Conservation (phyloP, 495 filamentous ascomycete genomes). For the Hypomontagnella submonticulosa region DNA sequence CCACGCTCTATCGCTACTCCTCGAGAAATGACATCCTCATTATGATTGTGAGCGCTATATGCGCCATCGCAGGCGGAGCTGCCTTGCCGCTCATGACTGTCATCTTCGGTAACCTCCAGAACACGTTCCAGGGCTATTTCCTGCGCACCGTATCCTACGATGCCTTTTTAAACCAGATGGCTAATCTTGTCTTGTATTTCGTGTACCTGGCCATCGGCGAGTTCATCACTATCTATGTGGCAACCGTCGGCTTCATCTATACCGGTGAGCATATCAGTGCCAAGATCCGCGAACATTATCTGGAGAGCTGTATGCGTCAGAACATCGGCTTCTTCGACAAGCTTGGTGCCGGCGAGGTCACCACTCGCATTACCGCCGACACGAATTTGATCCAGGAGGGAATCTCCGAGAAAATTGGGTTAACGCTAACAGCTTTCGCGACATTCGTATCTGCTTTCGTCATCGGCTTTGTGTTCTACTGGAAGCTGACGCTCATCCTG, state of each 20-base stretch:
- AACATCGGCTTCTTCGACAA: constrained; percentile 96
- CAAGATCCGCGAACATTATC: constrained; percentile 86
- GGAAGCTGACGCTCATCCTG: constrained; percentile 85
- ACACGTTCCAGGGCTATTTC: constrained; percentile 75
- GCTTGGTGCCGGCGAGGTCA: constrained; percentile 90
- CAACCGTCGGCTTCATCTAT: constrained; percentile 92
- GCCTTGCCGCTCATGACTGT: constrained; percentile 90
- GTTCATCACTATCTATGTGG: constrained; percentile 82
- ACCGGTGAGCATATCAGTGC: constrained; percentile 88
- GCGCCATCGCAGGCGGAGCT: constrained; percentile 81
- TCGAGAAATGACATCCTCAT: constrained; percentile 79
- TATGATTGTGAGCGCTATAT: constrained; percentile 70
- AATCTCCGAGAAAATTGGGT: constrained; percentile 84
- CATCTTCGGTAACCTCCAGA: constrained; percentile 80
- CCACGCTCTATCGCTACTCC: constrained; percentile 82
- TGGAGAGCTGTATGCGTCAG: constrained; percentile 84
- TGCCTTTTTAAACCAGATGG: constrained; percentile 69
- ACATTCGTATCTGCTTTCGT: constrained; percentile 91
- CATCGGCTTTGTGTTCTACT: constrained; percentile 86
- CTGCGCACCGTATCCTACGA: constrained; percentile 55
- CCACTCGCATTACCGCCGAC: constrained; percentile 90
- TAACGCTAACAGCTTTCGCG: constrained; percentile 77
- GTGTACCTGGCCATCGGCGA: constrained; percentile 89
- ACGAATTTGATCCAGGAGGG: constrained; percentile 90
- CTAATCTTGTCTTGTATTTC: constrained; percentile 82